These are phyloP conservation scores for Annulohypoxylon bovei DNA, from an alignment of 495 filamentous ascomycete genomes.

Conservation along the genomic window DNA sequence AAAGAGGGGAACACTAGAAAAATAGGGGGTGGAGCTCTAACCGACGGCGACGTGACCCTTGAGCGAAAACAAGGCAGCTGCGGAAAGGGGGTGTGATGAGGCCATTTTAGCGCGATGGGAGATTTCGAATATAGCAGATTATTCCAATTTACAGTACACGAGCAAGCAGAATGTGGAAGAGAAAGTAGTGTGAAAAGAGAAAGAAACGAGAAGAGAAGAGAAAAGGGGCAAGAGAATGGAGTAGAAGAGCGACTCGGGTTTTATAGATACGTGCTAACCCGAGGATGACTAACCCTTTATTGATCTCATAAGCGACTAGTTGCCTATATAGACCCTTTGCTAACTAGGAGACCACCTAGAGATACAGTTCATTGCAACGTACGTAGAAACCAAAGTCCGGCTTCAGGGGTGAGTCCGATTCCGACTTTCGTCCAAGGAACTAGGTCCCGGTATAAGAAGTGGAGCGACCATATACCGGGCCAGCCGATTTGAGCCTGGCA, in stretches of 20 bases:
- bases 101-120: conserved; percentile 22
- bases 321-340: not conserved
- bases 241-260: not conserved
- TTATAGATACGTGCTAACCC: conserved; percentile 22
- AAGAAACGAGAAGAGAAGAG: conserved; percentile 13
- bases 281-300: conserved; percentile 1
- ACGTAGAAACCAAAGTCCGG: not conserved
- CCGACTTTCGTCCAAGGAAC: not conserved
- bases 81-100: conserved; percentile 44
- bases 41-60: conserved; percentile 43
- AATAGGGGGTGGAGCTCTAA: conserved; percentile 28
- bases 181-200: not conserved
- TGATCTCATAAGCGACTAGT: not conserved
- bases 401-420: conserved; percentile 12
- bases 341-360: not conserved
- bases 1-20: conserved; percentile 3
- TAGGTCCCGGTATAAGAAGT: conserved; percentile 1
- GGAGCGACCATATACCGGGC: not conserved
- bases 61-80: conserved; percentile 38
- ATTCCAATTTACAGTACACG: not conserved
- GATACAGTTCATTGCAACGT: not conserved
- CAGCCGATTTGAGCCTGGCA: not conserved
- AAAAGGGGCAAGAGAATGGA: conserved; percentile 16
- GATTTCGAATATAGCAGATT: not conserved
- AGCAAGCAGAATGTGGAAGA: not conserved